Evolutionary conservation across 208 protist species (phyloP), one percentile per base, ranked within the genome.

Genomic region (Dictyostelium gargantuum): DNA sequence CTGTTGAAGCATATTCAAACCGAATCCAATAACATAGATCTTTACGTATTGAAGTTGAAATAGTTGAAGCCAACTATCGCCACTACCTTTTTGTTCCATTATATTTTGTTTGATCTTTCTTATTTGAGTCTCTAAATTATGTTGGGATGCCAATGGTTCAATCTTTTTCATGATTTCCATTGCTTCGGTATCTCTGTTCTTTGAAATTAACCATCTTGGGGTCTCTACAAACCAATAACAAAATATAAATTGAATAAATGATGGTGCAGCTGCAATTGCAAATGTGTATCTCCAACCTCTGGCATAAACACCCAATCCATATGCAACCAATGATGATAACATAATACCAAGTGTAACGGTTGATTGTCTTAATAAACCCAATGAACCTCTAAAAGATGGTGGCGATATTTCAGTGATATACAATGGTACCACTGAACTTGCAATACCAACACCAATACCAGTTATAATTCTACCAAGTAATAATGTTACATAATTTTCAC

Each of bases 1-100:
- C 38, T 89, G 82, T 77, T 89, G 82, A 26, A 89, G 66, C 82
- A 89, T 89, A n/a, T 74, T 89, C 3, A 89, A 52, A 35, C 82
- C 82, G 42, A 89, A 89, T 13, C 68, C 82, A 52, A 89, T 89
- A 0, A 79, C 19, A 66, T 89, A 89, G 29, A 89, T 54, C 52
- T 50, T 89, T 0, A 89, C 11, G 35, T 42, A 77, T 40, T 89
- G 54, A 26, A 42, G 48, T 50, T 89, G 54, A 3, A 89, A 66
- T 44, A 89, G 35, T 52, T 89, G 82, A 9, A 52, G 15, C 82
- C 63, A 89, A 29, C 50, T 48, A 32, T 72, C 58, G n/a, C n/a
- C n/a, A 56, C 56, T 38, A 44, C 82, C 82, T 21, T 74, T 32
- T 89, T 89, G 82, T 52, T 89, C 35, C 29, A 23, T 6, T 4